Evolutionary conservation across 2,329 filamentous ascomycete species (phyloP).

Genomic region (Xylariaceae sp.): DNA sequence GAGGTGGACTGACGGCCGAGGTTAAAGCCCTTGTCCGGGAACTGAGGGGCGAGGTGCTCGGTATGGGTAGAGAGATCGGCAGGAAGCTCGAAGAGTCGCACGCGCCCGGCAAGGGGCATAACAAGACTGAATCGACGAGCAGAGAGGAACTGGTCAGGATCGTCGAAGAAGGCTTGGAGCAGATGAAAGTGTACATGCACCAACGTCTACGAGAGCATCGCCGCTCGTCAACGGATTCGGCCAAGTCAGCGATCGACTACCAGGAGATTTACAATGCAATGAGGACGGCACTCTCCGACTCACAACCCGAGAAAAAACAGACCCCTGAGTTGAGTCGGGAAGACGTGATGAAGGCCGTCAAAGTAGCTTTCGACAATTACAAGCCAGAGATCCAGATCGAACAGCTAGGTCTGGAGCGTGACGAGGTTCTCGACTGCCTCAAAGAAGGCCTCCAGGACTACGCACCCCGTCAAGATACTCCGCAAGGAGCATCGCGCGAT

Average conservation of each 20-base stretch:
- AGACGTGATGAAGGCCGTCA: slow-evolving; percentile 78
- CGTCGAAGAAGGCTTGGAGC: slow-evolving; percentile 70
- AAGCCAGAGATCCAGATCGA: slow-evolving; percentile 89
- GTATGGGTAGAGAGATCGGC: slow-evolving; percentile 87
- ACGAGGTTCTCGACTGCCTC: slow-evolving; percentile 81
- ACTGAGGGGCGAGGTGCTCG: slow-evolving; percentile 82
- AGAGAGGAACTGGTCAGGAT: slow-evolving; percentile 69
- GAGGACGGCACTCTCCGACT: slow-evolving; percentile 63
- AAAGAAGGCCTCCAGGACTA: slow-evolving; percentile 80
- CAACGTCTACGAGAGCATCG: slow-evolving; percentile 69
- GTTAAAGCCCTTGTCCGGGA: slow-evolving; percentile 88
- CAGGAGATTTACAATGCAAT: slow-evolving; percentile 82
- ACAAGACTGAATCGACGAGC: slow-evolving; percentile 43
- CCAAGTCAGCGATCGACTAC: slow-evolving; percentile 60
- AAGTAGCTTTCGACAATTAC: slow-evolving; percentile 88
- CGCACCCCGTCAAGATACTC: slow-evolving; percentile 42
- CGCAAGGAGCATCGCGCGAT: slow-evolving; percentile 63
- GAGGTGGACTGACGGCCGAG: slow-evolving; percentile 82
- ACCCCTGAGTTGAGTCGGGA: slow-evolving; percentile 59
- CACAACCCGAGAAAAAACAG: slow-evolving; percentile 40
- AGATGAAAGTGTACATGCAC: slow-evolving; percentile 80
- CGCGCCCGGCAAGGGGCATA: slow-evolving; percentile 29
- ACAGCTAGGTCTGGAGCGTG: slow-evolving; percentile 81
- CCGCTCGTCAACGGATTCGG: slow-evolving; percentile 57
- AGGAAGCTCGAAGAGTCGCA: slow-evolving; percentile 71